These are phyloP conservation scores for Jaminaea rosea DNA, from an alignment of 1,284 basidiomycete genomes.

Conservation along the genomic window DNA sequence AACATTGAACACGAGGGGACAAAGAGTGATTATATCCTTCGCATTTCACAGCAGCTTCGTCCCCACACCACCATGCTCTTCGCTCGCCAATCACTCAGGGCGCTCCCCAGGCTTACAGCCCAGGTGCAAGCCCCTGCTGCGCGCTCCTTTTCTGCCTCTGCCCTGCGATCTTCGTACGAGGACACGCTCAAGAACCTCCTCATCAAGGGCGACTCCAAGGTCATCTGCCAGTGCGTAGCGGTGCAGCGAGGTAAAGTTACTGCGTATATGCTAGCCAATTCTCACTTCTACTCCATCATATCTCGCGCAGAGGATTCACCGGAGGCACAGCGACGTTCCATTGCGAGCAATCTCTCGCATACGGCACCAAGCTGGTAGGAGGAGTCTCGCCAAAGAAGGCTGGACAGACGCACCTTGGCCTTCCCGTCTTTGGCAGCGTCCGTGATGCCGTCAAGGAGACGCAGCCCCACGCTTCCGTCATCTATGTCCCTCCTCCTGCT, in stretches of 20 bases:
- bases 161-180: conserved; percentile 56
- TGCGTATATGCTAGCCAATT: background rate
- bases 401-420: conserved; percentile 84
- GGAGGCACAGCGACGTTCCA: conserved; percentile 99
- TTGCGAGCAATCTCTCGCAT: conserved; percentile 82
- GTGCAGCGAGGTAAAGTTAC: background rate
- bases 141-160: conserved; percentile 20
- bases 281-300: background rate
- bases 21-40: too few species aligned
- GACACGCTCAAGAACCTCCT: conserved; percentile 84
- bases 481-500: conserved; percentile 45
- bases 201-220: conserved; percentile 77
- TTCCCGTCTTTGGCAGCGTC: conserved; percentile 89
- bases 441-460: conserved; percentile 58
- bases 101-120: background rate
- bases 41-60: too few species aligned
- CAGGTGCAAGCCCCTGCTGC: background rate
- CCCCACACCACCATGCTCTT: too few species aligned
- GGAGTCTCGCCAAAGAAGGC: conserved; percentile 97
- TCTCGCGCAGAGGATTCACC: conserved; percentile 47
- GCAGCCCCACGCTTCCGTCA: conserved; percentile 41
- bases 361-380: conserved; percentile 93
- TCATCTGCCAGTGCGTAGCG: background rate
- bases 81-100: background rate
- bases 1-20: too few species aligned